A percentile compares a stretch with the other conserved stretches of the same genome.
Evolutionary conservation across 2,329 filamentous ascomycete genomes (phyloP).

Genomic region (Fusarium abutilonis): DNA sequence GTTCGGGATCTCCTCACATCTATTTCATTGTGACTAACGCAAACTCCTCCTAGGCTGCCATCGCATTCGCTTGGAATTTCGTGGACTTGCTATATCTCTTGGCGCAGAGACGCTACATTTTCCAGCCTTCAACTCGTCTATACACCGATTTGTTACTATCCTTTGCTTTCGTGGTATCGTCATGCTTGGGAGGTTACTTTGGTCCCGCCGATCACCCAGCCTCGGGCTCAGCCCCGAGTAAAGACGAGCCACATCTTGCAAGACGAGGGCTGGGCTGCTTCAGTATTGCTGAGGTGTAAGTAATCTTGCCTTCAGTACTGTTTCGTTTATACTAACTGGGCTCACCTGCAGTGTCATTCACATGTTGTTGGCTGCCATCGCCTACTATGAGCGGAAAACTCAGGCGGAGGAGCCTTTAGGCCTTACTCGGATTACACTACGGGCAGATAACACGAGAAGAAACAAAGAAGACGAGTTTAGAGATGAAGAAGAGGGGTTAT

Average conservation of each 20-base stretch:
- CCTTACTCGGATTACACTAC: not conserved
- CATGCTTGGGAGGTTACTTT: constrained; percentile 8
- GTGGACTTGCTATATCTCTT: constrained; percentile 15
- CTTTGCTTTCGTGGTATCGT: constrained; percentile 2
- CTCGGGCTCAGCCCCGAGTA: constrained; percentile 8
- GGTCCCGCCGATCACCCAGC: constrained; percentile 5
- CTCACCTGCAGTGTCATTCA: constrained; percentile 7
- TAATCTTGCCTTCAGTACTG: not conserved
- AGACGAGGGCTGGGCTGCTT: constrained; percentile 24
- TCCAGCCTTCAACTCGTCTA: constrained; percentile 3
- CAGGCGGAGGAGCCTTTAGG: not conserved
- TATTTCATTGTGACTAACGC: not conserved
- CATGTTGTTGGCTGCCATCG: constrained; percentile 9
- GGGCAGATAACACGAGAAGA: not conserved
- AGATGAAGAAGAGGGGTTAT: constrained; percentile 21
- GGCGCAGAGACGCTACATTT: not conserved
- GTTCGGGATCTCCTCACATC: not conserved
- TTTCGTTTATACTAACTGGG: not conserved
- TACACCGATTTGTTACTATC: constrained; percentile 4
- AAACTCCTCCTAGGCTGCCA: not conserved
- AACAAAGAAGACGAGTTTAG: not conserved
- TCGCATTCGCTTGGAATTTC: constrained; percentile 18
- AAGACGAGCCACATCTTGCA: constrained; percentile 25
- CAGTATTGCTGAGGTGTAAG: constrained; percentile 25
- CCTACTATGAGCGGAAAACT: constrained; percentile 17